Percentiles rank a stretch among this genome's conserved stretches.
phyloP scores from a whole-genome alignment of 2,329 filamentous ascomycete species.

The Beauveria pseudobassiana region DNA sequence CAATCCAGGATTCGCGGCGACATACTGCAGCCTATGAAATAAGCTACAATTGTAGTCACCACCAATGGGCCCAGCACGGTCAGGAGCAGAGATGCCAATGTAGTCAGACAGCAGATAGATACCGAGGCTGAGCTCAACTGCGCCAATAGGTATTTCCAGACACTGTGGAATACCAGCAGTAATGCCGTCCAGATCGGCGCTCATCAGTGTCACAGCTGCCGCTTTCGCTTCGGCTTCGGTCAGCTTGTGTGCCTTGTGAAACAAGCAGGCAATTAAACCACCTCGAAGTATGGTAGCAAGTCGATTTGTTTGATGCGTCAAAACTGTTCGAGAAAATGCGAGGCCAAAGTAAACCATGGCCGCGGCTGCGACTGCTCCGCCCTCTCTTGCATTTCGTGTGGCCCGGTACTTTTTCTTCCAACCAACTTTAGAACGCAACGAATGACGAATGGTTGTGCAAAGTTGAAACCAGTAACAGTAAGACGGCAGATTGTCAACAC shows the following conservation, averaged over 20 bases:
- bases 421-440: constrained; percentile 11
- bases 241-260: constrained; percentile 32
- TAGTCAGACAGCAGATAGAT: neutral
- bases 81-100: neutral
- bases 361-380: neutral
- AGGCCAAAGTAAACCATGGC: neutral
- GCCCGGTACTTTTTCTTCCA: neutral
- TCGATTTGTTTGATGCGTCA: constrained; percentile 10
- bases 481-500: neutral
- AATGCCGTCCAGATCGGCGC: neutral
- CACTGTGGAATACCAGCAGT: neutral
- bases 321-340: neutral
- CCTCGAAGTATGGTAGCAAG: constrained; percentile 25
- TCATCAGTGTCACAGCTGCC: constrained; percentile 1
- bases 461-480: neutral
- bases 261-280: constrained; percentile 35
- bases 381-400: neutral
- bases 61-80: neutral
- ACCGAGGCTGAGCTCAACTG: neutral
- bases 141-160: neutral
- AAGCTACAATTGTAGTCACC: neutral
- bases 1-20: neutral
- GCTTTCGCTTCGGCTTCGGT: constrained; percentile 20
- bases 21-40: neutral
- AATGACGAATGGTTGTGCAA: neutral